A percentile compares a stretch with the other conserved stretches of the same genome.
Conservation (phyloP, 257 asterid species). For the Eustoma russellianum region DNA sequence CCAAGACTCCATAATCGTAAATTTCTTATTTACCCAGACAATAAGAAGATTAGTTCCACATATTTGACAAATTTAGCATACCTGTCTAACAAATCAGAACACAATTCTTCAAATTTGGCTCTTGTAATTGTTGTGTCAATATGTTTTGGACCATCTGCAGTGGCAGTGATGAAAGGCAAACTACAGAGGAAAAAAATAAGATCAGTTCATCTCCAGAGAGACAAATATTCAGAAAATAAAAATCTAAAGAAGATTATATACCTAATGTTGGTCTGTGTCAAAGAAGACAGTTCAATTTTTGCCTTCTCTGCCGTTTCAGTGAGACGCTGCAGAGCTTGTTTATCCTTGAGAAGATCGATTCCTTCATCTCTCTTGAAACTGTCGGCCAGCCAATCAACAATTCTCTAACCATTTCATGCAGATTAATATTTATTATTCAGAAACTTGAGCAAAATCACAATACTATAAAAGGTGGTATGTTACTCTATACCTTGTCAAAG, state of each 20-base stretch:
- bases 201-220: not conserved
- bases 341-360: constrained; percentile 72
- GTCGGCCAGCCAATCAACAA: constrained; percentile 81
- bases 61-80: constrained; percentile 6
- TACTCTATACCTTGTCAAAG: constrained; percentile 52
- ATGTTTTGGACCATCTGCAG: constrained; percentile 82
- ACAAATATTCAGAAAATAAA: not conserved
- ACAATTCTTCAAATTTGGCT: constrained; percentile 67
- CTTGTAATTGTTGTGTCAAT: constrained; percentile 60
- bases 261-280: constrained; percentile 73
- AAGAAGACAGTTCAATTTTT: constrained; percentile 63
- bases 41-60: too few relatives aligned
- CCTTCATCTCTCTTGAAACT: constrained; percentile 64
- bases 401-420: constrained; percentile 29
- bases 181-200: constrained; percentile 26
- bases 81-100: constrained; percentile 77
- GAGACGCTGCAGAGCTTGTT: constrained; percentile 80
- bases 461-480: not conserved
- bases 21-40: not conserved
- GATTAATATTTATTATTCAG: constrained; percentile 1
- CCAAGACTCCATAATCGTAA: not conserved
- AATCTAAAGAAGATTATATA: not conserved
- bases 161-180: constrained; percentile 76
- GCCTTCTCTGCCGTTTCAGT: constrained; percentile 87
- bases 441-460: not conserved